Conservation (phyloP, 495 filamentous ascomycete genomes). For the Halenospora varia region DNA sequence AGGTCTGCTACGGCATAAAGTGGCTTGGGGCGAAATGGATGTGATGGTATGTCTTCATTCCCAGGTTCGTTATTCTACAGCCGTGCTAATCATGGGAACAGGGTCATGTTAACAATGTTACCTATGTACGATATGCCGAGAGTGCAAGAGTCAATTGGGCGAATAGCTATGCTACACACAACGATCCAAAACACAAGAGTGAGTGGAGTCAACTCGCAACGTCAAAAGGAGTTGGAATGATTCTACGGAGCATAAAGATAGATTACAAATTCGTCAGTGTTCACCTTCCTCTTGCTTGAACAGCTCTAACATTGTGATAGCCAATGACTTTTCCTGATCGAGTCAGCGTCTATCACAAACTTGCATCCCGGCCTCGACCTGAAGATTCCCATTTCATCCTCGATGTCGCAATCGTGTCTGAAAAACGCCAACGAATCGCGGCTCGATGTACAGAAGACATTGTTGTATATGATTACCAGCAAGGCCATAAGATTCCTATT, state of each 20-base stretch:
- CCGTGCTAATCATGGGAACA: no score
- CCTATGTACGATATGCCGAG: constrained; percentile 82
- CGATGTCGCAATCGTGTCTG: constrained; percentile 68
- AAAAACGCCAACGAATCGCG: constrained; percentile 72
- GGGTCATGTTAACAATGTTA: constrained; percentile 92
- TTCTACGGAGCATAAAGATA: constrained; percentile 73
- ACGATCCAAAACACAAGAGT: constrained; percentile 59
- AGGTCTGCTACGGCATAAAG: constrained; percentile 65
- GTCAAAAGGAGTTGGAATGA: constrained; percentile 65
- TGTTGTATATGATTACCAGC: constrained; percentile 78
- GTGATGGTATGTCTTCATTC: constrained; percentile 37
- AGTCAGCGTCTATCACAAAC: constrained; percentile 84
- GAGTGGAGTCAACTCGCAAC: constrained; percentile 71
- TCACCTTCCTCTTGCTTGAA: background rate
- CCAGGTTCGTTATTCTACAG: constrained; percentile 12
- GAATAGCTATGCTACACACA: constrained; percentile 64
- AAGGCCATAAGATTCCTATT: constrained; percentile 51
- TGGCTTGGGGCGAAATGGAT: constrained; percentile 92
- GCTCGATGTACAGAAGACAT: constrained; percentile 79
- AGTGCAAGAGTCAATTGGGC: constrained; percentile 80
- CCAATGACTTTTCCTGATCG: constrained; percentile 86
- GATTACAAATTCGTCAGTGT: constrained; percentile 87
- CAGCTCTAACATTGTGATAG: constrained; percentile 35
- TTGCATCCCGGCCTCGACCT: constrained; percentile 39
- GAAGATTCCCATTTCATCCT: constrained; percentile 38